phyloP scores from a whole-genome alignment of 257 asterid species.

The Scutellaria baicalensis region DNA sequence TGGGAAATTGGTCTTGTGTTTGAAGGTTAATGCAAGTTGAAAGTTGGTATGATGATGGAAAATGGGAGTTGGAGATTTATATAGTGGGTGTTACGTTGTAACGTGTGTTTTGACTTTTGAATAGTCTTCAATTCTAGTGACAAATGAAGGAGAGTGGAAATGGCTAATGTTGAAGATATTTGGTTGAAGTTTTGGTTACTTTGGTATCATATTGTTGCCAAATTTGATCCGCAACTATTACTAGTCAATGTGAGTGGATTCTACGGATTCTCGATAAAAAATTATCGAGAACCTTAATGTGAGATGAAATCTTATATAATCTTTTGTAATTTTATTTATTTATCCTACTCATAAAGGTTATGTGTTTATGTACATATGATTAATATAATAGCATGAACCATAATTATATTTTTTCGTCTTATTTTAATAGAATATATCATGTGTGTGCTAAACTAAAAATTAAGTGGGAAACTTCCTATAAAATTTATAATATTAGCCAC shows the following conservation, averaged over 20 bases:
- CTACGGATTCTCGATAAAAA: too few relatives aligned
- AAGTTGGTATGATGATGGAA: constrained; percentile 6
- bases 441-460: too few relatives aligned
- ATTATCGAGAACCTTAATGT: too few relatives aligned
- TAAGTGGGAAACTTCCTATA: too few relatives aligned
- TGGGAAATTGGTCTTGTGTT: not conserved
- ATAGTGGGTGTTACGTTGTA: constrained; percentile 5
- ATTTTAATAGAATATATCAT: too few relatives aligned
- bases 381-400: too few relatives aligned
- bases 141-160: not conserved
- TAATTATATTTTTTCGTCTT: too few relatives aligned
- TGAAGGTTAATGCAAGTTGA: not conserved
- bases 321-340: too few relatives aligned
- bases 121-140: not conserved
- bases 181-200: not conserved
- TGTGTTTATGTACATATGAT: too few relatives aligned
- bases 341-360: too few relatives aligned
- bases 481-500: too few relatives aligned
- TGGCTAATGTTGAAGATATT: not conserved
- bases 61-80: constrained; percentile 9
- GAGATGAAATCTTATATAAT: too few relatives aligned
- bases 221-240: constrained; percentile 12
- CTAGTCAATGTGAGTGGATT: not conserved
- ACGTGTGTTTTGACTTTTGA: not conserved
- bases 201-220: not conserved